Base-by-base conservation (phyloP, 495 filamentous ascomycete species). In the Hamigera avellanea region DNA sequence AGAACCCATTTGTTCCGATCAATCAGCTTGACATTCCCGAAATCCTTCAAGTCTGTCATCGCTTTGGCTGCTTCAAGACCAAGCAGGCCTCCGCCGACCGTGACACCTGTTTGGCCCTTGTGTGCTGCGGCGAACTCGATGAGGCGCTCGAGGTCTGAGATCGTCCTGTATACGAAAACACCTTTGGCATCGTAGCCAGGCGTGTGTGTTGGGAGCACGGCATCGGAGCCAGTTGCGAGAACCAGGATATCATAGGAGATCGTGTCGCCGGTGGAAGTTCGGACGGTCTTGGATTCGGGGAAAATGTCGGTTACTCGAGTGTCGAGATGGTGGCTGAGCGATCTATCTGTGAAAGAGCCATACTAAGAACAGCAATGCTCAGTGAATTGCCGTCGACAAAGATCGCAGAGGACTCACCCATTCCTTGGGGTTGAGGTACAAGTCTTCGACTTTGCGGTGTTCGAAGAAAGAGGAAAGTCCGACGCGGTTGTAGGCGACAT, bases 61-160 rank as follows among this genome's bases (percentile, higher is more conserved):
- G 89, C 89, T 47, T 95, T 93, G 23, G 89, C 89, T 17, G 89
- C 89, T 67, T 96, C 89, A 0, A 96, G 72, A 0, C 89, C 89
- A 0, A 96, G 64, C 18, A 96, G 49, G 1, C 89, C 89, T 23
- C 89, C 89, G n/a, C 89, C 89, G 9, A 96, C 86, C 1, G 91
- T 85, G 2, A 76, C 77, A 1, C 82, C 89, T 3, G 69, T 72
- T 13, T 73, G 69, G 17, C 83, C 86, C 42, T 76, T 83, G 32
- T 76, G 71, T 9, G 61, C 55, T 2, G 57, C 49, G 0, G 85
- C 73, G 46, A 82, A 95, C 2, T 70, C 61, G 25, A 96, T 96
- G 4, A 96, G 68, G 13, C 72, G 73, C 49, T 93, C 70, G 6
- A 96, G 61, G 52, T 96, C 89, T 2, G 78, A 75, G 37, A 95